Evolutionary conservation across 1,139 yeast species (phyloP), one percentile per base, ranked within the genome.

Genomic region (Pneumocystis jirovecii): DNA sequence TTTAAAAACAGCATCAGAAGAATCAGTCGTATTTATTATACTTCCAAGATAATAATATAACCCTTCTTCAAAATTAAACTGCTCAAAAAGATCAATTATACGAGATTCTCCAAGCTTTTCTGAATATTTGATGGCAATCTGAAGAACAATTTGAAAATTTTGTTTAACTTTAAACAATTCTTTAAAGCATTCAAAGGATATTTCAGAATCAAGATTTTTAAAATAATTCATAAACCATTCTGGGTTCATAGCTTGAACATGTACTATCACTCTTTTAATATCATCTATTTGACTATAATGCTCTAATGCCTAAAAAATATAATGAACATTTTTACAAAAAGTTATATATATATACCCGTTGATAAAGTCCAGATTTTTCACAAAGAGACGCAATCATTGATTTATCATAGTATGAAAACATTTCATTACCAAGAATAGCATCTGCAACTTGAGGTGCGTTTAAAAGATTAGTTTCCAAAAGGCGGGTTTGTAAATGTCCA

Each of bases 371-470:
- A 21, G 96, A 91, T 77, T 89, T 89, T 77, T 93, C 99, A 77
- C 96, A 85, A 70, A 95, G 82, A 69, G 86, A 83, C 42, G 97
- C 98, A 74, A 93, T 86, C 61, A 95, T 85, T 71, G 96, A 91
- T 72, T 89, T 88, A 76, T 93, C 98, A 76, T 89, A 93, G 74
- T 91, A 97, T 70, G 93, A 85, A 78, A 95, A 95, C 90, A 93
- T 91, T 69, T 86, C 86, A 76, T 93, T 93, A 68, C 97, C 97
- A 73, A 93, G 82, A 70, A 93, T 95, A 25, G 99, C 99, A 78
- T 95, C 98, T 61, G 98, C 99, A 66, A 95, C 98, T 81, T 95
- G 98, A 64, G 99, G 99, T 12, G 98, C 98, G 74, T 91, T 95
- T 75, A 89, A 77, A 75, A 95, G 81, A 76, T 95, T 95, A 71